These are phyloP conservation scores for Boletus hoseneyae DNA, from an alignment of 1,284 basidiomycete species.

Conservation along the genomic window DNA sequence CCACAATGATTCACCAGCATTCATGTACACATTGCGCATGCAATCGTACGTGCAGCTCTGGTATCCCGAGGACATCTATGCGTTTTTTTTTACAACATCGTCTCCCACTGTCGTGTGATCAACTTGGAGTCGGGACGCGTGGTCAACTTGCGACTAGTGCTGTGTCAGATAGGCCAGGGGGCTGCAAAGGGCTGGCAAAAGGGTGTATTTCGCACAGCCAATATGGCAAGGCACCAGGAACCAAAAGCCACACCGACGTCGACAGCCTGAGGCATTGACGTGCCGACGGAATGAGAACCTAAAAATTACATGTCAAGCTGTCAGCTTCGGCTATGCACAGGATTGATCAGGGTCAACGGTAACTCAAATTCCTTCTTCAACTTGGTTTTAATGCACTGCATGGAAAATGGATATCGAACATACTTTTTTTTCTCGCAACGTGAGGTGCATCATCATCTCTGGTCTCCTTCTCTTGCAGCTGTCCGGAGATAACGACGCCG, in stretches of 20 bases:
- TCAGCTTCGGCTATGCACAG: not conserved
- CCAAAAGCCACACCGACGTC: not conserved
- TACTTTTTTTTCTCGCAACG: not conserved
- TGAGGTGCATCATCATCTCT: slow-evolving; percentile 7
- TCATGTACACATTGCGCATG: not conserved
- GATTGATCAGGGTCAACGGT: not conserved
- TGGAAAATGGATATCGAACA: slow-evolving; percentile 1
- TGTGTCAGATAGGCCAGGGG: not conserved
- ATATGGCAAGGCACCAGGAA: slow-evolving; percentile 27
- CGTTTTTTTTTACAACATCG: not conserved
- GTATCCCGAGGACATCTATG: not conserved
- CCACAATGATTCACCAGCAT: slow-evolving; percentile 5
- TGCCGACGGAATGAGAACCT: not conserved
- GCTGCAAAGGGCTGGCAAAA: slow-evolving; percentile 12
- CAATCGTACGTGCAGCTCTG: not conserved
- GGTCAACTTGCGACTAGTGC: slow-evolving; percentile 13
- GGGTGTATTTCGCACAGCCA: slow-evolving; percentile 16
- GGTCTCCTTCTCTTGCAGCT: not conserved
- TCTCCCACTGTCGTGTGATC: slow-evolving; percentile 1
- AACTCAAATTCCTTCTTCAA: not conserved
- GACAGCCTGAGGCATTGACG: too few species aligned
- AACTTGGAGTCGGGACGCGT: slow-evolving; percentile 9
- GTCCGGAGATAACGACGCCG: slow-evolving; percentile 14
- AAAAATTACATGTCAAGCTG: not conserved
- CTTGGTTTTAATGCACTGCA: not conserved